These are phyloP conservation scores for Trypanosoma melophagium DNA, from an alignment of 208 protist species.

Conservation along the genomic window DNA sequence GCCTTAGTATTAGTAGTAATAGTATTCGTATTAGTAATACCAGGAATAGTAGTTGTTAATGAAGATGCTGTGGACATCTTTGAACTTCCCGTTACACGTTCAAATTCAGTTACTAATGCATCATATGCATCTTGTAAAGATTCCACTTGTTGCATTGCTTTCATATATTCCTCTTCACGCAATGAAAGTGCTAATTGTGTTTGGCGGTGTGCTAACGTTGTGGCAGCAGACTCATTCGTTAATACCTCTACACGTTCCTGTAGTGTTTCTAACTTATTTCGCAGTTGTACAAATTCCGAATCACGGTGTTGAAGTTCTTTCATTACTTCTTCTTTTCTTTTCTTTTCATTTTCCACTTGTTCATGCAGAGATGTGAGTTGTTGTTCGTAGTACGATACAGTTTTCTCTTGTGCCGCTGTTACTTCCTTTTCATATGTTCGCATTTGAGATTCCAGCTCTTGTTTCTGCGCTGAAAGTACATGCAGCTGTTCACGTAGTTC, in stretches of 20 bases:
- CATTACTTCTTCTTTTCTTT: slow-evolving; percentile 3
- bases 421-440: slow-evolving; percentile 45
- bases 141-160: slow-evolving; percentile 1
- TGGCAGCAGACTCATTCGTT: neutral
- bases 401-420: slow-evolving; percentile 33
- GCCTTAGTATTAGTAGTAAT: no score
- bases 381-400: slow-evolving; percentile 48
- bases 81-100: neutral
- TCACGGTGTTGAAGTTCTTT: neutral
- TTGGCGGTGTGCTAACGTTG: neutral
- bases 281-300: neutral
- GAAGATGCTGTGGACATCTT: neutral
- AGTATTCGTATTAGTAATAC: no score
- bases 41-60: neutral
- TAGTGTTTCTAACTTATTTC: slow-evolving; percentile 1
- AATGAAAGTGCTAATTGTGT: slow-evolving; percentile 1
- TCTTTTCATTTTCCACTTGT: slow-evolving; percentile 5
- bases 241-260: neutral
- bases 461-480: slow-evolving; percentile 32
- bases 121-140: slow-evolving; percentile 7
- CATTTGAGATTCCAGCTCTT: slow-evolving; percentile 30
- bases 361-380: slow-evolving; percentile 14
- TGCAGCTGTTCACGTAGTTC: slow-evolving; percentile 25
- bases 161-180: neutral
- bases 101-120: neutral